These are phyloP conservation scores for Cutaneotrichosporon arboriforme DNA, from an alignment of 1,284 basidiomycete species.

Conservation along the genomic window DNA sequence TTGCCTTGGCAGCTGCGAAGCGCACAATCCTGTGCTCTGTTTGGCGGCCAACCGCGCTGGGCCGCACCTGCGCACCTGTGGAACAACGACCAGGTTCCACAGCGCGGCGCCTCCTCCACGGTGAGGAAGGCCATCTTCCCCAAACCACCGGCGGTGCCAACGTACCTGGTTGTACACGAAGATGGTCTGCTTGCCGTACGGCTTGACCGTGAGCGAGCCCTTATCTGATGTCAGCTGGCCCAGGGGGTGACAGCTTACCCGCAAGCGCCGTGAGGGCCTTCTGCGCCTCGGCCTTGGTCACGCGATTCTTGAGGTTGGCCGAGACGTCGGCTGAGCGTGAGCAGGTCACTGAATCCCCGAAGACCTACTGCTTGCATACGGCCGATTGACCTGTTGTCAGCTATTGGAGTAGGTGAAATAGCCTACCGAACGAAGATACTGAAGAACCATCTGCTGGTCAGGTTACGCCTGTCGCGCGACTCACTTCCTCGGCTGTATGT, in stretches of 20 bases:
- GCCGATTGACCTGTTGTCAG: conserved; percentile 33
- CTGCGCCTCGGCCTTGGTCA: conserved; percentile 72
- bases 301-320: conserved; percentile 76
- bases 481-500: conserved; percentile 39
- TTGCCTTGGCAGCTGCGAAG: too few species aligned
- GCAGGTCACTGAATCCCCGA: neutral
- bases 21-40: too few species aligned
- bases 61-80: too few species aligned
- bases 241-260: conserved; percentile 50
- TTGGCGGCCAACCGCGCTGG: too few species aligned
- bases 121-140: too few species aligned
- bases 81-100: too few species aligned
- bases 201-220: conserved; percentile 39
- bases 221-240: conserved; percentile 27
- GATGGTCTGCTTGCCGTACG: conserved; percentile 65
- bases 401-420: neutral
- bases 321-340: conserved; percentile 64
- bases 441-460: conserved; percentile 35
- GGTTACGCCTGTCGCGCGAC: neutral
- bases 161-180: conserved; percentile 47
- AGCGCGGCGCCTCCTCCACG: too few species aligned
- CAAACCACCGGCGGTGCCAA: too few species aligned
- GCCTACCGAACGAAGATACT: conserved; percentile 42
- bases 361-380: conserved; percentile 40
- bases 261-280: conserved; percentile 70